These are phyloP conservation scores for Pythium graminicola DNA, from an alignment of 352 stramenopile genomes.

Conservation along the genomic window DNA sequence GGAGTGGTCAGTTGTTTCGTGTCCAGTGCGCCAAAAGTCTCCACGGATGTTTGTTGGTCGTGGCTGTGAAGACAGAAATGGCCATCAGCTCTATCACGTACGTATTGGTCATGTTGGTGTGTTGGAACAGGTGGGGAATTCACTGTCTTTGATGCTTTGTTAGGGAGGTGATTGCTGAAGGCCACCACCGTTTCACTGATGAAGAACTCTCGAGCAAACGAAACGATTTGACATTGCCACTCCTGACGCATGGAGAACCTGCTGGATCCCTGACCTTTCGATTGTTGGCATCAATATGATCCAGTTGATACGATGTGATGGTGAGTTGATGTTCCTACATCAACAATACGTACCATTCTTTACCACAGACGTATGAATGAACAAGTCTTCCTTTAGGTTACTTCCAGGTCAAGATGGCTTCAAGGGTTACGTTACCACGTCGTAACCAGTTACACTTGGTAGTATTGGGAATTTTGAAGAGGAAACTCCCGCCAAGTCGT, in stretches of 20 bases:
- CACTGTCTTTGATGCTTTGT: not conserved
- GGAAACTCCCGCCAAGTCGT: no score
- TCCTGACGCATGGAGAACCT: not conserved
- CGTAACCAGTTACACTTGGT: no score
- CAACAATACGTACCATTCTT: no score
- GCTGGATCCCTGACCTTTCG: not conserved
- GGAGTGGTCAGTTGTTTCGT: not conserved
- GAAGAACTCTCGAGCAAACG: not conserved
- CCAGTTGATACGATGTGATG: no score
- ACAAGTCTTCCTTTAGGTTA: no score
- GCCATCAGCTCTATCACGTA: not conserved
- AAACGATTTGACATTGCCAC: not conserved
- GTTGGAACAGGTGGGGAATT: not conserved
- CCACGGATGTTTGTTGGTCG: not conserved
- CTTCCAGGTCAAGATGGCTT: no score
- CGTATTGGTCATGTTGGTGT: no score
- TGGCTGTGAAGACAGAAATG: not conserved
- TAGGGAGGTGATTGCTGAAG: not conserved
- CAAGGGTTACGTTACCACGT: no score
- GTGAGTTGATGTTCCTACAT: no score
- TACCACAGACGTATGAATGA: no score
- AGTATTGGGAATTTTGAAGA: no score
- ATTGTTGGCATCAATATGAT: no score
- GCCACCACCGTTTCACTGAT: not conserved
- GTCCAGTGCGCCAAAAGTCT: not conserved